A percentile compares a stretch with the other conserved stretches of the same genome.
Evolutionary conservation across 2,329 filamentous ascomycete genomes (phyloP).

Genomic region (Lecanicillium sp.): DNA sequence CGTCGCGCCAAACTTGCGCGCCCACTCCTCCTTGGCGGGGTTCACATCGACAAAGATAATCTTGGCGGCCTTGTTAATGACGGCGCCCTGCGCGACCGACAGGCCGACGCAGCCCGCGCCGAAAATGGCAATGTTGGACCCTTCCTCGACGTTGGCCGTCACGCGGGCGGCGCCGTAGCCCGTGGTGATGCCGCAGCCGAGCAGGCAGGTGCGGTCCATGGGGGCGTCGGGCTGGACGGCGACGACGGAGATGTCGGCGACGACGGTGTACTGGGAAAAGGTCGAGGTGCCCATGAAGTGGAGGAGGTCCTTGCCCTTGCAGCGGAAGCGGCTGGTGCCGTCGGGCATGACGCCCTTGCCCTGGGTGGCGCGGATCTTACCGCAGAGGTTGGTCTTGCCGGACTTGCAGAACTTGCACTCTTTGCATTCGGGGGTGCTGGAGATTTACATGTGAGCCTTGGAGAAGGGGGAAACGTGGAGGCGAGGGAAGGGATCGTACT

Average conservation of each 20-base stretch:
- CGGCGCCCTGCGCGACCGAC: constrained; percentile 89
- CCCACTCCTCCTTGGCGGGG: constrained; percentile 84
- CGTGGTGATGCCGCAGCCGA: constrained; percentile 97
- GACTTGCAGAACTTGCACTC: constrained; percentile 99
- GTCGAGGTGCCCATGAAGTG: constrained; percentile 99
- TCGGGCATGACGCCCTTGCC: constrained; percentile 96
- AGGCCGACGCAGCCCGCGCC: constrained; percentile 94
- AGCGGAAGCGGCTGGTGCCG: constrained; percentile 88
- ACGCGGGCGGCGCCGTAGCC: constrained; percentile 94
- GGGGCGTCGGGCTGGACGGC: constrained; percentile 84
- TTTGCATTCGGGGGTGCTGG: constrained; percentile 87
- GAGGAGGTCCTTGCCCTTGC: constrained; percentile 88
- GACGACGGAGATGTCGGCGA: constrained; percentile 97
- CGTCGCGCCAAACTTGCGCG: constrained; percentile 90
- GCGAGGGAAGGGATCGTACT: constrained; percentile 46
- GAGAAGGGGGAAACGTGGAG: constrained; percentile 11
- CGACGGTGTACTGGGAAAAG: constrained; percentile 97
- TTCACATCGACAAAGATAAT: constrained; percentile 77
- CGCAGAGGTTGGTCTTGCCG: constrained; percentile 98
- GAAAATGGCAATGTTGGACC: constrained; percentile 85
- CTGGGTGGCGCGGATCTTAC: constrained; percentile 96
- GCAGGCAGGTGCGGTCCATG: constrained; percentile 92
- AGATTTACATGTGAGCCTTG: background rate
- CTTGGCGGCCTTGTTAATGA: constrained; percentile 71
- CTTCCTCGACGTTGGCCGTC: constrained; percentile 86